Evolutionary conservation across 2,329 filamentous ascomycete species (phyloP), one percentile per base, ranked within the genome.

Genomic region (Lachnellula subtilissima): DNA sequence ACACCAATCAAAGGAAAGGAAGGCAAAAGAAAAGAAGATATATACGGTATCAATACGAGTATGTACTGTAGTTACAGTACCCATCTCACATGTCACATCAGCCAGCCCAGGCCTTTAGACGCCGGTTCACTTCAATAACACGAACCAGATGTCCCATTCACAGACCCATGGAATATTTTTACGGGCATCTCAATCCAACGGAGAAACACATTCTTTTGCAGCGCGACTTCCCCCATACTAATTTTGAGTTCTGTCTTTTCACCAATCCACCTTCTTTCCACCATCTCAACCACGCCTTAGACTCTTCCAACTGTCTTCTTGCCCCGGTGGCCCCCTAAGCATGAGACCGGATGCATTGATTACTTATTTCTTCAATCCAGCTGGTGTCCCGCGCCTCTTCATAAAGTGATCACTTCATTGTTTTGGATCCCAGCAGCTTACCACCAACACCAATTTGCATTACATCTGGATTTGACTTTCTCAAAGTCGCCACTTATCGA

Each of bases 141-240:
- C 28, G 28, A 32, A 32, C 28, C 28, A 32, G 28, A 32, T 32
- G 9, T 32, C 4, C 28, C 28, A 32, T 32, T 32, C 28, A 3
- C 28, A 32, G 28, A 9, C 28, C 28, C 9, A 32, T 4, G 11
- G 4, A 32, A 11, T 32, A 9, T 32, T 32, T 9, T 32, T 32
- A 32, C 28, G 9, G 2, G 39, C 15, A 37, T 48, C 23, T 25
- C 52, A 42, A 47, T 57, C 40, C 40, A 63, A 51, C 15, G 39
- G 39, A 53, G 60, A 66, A 2, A 62, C 56, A 37, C 64, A 35
- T 3, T 61, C 61, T 43, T 65, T 58, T 49, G 60, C 52, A 11
- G 61, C 57, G 3, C 58, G 28, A 61, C 58, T 47, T 58, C 59
- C 22, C 61, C 64, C 28, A 28, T 28, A 28, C 28, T 28, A 28